Evolutionary conservation across 2,329 filamentous ascomycete genomes (phyloP).

Genomic region (Phialophora macrospora): DNA sequence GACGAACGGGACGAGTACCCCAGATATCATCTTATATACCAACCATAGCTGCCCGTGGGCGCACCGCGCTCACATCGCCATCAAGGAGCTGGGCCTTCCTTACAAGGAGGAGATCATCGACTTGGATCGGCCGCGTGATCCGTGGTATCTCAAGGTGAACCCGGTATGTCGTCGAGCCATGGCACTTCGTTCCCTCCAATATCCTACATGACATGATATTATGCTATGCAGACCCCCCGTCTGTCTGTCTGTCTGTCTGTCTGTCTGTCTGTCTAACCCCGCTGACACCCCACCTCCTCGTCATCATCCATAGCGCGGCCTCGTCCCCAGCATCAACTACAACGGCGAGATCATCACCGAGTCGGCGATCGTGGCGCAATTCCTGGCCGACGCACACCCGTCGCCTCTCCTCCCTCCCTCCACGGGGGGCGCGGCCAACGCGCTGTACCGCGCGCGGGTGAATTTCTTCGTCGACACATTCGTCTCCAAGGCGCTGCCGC

Average conservation of each 20-base stretch:
- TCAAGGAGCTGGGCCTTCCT: slow-evolving; percentile 68
- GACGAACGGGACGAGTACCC: neutral
- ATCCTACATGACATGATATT: neutral
- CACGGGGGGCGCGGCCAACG: slow-evolving; percentile 47
- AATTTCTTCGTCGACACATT: slow-evolving; percentile 75
- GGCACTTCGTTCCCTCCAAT: no score
- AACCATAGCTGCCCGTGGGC: slow-evolving; percentile 73
- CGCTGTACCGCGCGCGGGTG: slow-evolving; percentile 69
- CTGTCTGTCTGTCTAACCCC: no score
- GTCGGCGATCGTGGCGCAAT: slow-evolving; percentile 73
- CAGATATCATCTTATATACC: slow-evolving; percentile 70
- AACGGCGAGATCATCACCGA: slow-evolving; percentile 68
- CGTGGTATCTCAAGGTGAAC: slow-evolving; percentile 74
- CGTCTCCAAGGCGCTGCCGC: slow-evolving; percentile 62
- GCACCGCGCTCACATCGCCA: slow-evolving; percentile 74
- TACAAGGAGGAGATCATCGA: slow-evolving; percentile 77
- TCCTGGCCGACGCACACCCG: slow-evolving; percentile 71
- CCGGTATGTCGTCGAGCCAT: slow-evolving; percentile 60
- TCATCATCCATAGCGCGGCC: slow-evolving; percentile 61
- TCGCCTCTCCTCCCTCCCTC: slow-evolving; percentile 60
- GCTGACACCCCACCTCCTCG: neutral
- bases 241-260: neutral
- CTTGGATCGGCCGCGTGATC: slow-evolving; percentile 68
- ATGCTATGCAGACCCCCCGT: no score
- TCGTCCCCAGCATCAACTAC: slow-evolving; percentile 68